Conservation (phyloP, 352 stramenopile genomes). For the Globisporangium irregulare region DNA sequence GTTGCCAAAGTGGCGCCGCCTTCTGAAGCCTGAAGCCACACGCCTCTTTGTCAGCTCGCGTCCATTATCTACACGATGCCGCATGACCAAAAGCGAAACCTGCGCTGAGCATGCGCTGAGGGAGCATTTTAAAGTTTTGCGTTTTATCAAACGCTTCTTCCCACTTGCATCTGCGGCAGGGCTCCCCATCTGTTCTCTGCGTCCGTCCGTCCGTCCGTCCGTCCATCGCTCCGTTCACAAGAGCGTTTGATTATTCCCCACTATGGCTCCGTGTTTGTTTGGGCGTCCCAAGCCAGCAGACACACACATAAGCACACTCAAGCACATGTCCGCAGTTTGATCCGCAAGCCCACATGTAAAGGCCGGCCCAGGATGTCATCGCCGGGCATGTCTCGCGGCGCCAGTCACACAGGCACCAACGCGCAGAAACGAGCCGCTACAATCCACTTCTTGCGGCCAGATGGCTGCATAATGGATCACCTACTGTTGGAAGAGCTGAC, state of each 20-base stretch:
- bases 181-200: neutral
- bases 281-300: neutral
- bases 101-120: neutral
- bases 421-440: neutral
- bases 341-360: neutral
- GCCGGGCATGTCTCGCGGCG: neutral
- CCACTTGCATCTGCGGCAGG: neutral
- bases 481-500: neutral
- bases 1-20: neutral
- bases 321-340: neutral
- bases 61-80: neutral
- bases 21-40: neutral
- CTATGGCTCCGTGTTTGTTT: neutral
- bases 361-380: neutral
- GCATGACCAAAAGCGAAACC: neutral
- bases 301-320: too few relatives aligned
- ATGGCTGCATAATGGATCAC: conserved; percentile 4
- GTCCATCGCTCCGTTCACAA: neutral
- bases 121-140: neutral
- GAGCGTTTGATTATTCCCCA: neutral
- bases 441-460: conserved; percentile 6
- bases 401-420: neutral
- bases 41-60: neutral
- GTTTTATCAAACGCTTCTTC: neutral
- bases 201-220: neutral